Base-by-base conservation (phyloP, 192 early-diverging fungal genomes). In the Podila epicladia region DNA sequence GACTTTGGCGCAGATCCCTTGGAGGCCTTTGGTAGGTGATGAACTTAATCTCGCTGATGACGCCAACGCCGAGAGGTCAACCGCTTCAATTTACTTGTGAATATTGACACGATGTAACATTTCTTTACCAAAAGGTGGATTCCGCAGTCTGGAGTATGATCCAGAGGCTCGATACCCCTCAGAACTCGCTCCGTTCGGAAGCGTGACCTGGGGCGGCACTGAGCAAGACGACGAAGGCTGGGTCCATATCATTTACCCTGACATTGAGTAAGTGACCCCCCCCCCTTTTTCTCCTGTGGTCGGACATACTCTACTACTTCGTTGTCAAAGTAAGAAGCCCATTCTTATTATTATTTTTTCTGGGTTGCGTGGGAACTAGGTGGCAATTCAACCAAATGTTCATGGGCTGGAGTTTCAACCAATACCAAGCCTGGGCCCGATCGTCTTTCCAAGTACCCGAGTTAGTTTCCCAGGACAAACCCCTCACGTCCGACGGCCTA, bases 1-100 rank as follows among this genome's bases (percentile, higher is more conserved):
- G 85, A 89, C 59, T 88, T 91, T 59, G 93, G 93, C 19, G 87
- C 86, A 4, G 93, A 94, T 79, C 91, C 91, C 15, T 72, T 94
- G 37, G 87, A 89, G 60, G 88, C 91, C 11, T 94, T 90, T 75
- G 93, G 93, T 90, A 85, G 45, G 35, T 20, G 28, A 37, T 37
- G 9, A 41, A 6, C 59, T 48, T 48, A 22, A 9, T 37, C 5
- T 0, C n/a, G 9, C 13, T 9, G 26, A 26, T 29, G 29, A 29
- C 29, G 29, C 29, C 29, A 3, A 29, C 29, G 29, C 29, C 29
- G 29, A 29, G 29, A 29, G 29, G 29, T 29, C 29, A 29, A 29
- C 29, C 29, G 29, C 29, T 29, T 29, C 29, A 29, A 29, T 29
- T 11, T 20, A n/a, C 26, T 5, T 57, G 1, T 11, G n/a, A n/a